Percentiles rank a stretch among this genome's conserved stretches.
phyloP scores from a whole-genome alignment of 1,284 basidiomycete genomes.

The Ganoderma sp. region DNA sequence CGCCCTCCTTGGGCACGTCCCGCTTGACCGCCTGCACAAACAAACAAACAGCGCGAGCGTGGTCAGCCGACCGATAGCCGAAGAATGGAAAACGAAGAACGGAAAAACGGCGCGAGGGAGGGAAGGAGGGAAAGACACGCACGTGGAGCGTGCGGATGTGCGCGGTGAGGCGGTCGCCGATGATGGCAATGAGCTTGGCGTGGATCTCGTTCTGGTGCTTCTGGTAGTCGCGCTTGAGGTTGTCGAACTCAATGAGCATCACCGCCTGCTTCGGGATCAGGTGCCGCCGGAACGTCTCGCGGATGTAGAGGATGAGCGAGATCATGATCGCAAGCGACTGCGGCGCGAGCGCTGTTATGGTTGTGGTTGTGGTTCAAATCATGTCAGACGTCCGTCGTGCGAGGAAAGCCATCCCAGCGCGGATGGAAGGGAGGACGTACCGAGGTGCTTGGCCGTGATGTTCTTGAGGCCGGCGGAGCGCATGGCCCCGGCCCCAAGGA shows the following conservation, averaged over 20 bases:
- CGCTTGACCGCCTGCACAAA: slow-evolving; percentile 71
- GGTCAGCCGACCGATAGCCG: background rate
- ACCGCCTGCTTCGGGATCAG: slow-evolving; percentile 92
- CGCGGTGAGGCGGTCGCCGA: slow-evolving; percentile 91
- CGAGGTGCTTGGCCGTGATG: slow-evolving; percentile 97
- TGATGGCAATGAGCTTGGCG: slow-evolving; percentile 96
- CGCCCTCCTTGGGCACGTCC: slow-evolving; percentile 63
- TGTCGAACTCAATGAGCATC: slow-evolving; percentile 98
- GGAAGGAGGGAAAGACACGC: slow-evolving; percentile 33
- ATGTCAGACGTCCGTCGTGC: slow-evolving; percentile 16
- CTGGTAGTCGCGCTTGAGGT: slow-evolving; percentile 97
- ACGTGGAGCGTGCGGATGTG: slow-evolving; percentile 85
- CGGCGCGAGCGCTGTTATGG: slow-evolving; percentile 83
- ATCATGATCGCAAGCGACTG: slow-evolving; percentile 95
- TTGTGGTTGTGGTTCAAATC: no score
- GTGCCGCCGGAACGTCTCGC: slow-evolving; percentile 93
- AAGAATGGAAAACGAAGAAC: no score
- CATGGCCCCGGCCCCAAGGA: slow-evolving; percentile 98
- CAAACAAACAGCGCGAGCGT: background rate
- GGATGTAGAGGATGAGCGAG: slow-evolving; percentile 94
- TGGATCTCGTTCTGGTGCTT: slow-evolving; percentile 99
- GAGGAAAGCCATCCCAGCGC: background rate
- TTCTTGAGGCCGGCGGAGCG: slow-evolving; percentile 96
- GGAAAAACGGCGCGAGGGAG: no score
- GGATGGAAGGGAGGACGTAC: slow-evolving; percentile 48